Evolutionary conservation across 805 yeast species (phyloP).

Genomic region (Wickerhamomyces ciferrii): DNA sequence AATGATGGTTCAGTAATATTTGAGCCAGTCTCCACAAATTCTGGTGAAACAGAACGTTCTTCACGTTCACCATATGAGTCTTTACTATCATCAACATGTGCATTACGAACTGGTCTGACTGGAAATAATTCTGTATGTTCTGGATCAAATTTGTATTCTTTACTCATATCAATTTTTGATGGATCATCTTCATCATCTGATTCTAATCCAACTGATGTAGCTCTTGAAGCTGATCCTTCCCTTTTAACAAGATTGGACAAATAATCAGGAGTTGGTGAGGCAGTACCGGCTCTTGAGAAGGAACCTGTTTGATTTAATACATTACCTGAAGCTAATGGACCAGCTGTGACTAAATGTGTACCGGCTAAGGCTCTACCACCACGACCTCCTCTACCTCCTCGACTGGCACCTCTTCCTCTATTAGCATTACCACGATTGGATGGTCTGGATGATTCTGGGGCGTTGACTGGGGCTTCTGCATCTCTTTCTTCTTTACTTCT

Average conservation of each 20-base stretch:
- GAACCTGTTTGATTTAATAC: slow-evolving; percentile 19
- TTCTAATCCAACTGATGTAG: slow-evolving; percentile 21
- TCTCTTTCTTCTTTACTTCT: slow-evolving; percentile 81
- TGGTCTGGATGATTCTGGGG: slow-evolving; percentile 5
- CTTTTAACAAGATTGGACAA: slow-evolving; percentile 28
- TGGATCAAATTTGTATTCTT: slow-evolving; percentile 41
- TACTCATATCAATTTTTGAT: slow-evolving; percentile 58
- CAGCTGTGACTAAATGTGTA: slow-evolving; percentile 65
- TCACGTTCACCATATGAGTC: slow-evolving; percentile 23
- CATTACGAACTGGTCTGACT: slow-evolving; percentile 58
- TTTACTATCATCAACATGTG: slow-evolving; percentile 43
- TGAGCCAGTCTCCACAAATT: slow-evolving; percentile 15
- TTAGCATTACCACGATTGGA: slow-evolving; percentile 5
- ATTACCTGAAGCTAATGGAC: slow-evolving; percentile 66
- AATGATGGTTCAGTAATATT: slow-evolving; percentile 2
- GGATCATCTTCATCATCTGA: slow-evolving; percentile 35
- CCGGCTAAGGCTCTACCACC: slow-evolving; percentile 27
- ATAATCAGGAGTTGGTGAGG: slow-evolving; percentile 37
- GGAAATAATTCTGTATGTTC: slow-evolving; percentile 61
- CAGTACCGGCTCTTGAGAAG: slow-evolving; percentile 18
- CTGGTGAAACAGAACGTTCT: slow-evolving; percentile 22
- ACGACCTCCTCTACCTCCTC: slow-evolving; percentile 12
- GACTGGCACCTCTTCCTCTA: slow-evolving; percentile 12
- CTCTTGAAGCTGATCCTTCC: slow-evolving; percentile 14
- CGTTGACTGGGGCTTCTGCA: slow-evolving; percentile 52